A percentile compares a stretch with the other conserved stretches of the same genome.
Conservation (phyloP, 305 asterid species). For the Fraxinus platypoda region DNA sequence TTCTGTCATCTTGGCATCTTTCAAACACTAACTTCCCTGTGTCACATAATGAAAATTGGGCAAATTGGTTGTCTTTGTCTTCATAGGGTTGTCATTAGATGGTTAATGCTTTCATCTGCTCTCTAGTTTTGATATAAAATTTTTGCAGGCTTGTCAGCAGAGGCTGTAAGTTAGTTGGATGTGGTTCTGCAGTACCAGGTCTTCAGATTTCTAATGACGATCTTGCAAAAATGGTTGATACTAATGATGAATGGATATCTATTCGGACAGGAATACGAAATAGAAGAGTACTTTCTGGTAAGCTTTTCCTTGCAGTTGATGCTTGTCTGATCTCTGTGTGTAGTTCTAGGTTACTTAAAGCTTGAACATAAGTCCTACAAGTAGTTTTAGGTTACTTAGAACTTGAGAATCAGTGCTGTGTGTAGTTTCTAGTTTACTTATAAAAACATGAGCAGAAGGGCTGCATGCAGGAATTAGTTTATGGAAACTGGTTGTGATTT, state of each 20-base stretch:
- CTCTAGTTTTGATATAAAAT: constrained; percentile 12
- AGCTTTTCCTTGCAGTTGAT: constrained; percentile 26
- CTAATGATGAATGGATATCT: constrained; percentile 93
- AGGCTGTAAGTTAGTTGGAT: constrained; percentile 93
- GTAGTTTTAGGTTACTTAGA: background rate
- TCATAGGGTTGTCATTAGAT: background rate
- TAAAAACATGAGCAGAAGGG: background rate
- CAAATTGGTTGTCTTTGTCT: background rate
- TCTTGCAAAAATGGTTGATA: constrained; percentile 75
- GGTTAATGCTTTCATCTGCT: constrained; percentile 18
- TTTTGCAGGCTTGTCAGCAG: constrained; percentile 48
- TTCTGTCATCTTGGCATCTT: background rate
- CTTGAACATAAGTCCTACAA: background rate
- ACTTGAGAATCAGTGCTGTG: background rate
- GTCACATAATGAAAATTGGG: background rate
- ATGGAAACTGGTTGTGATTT: background rate
- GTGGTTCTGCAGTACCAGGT: constrained; percentile 91
- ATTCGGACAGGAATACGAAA: constrained; percentile 91
- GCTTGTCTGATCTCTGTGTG: constrained; percentile 13
- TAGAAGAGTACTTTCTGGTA: constrained; percentile 86
- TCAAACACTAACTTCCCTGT: background rate
- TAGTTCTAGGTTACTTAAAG: constrained; percentile 1
- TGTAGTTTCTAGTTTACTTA: background rate
- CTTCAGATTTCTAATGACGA: constrained; percentile 82
- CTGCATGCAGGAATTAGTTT: background rate